Base-by-base conservation (phyloP, 768 basidiomycete genomes). In the Dioszegia aurantiaca region DNA sequence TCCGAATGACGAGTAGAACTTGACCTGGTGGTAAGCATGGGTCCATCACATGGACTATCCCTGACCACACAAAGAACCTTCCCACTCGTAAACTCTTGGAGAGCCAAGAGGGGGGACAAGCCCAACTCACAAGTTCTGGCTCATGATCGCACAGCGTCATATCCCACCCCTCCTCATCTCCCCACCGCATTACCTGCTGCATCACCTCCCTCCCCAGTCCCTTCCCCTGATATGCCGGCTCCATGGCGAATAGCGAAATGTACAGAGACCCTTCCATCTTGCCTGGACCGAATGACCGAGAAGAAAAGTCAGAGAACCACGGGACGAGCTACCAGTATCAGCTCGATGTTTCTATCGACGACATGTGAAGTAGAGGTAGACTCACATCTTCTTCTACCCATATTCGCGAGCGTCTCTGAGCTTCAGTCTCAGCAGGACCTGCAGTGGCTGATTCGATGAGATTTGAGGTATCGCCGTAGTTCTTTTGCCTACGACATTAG, bases 1-100 rank as follows among this genome's bases (percentile, higher is more conserved):
- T 14, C 51, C 51, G 37, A 53, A 53, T 40, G 51, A 53, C 23
- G 51, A 39, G 51, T 53, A 53, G 23, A 53, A 53, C 26, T 53
- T 53, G 36, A 40, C 51, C 51, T 40, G 17, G n/a, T n/a, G n/a
- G n/a, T n/a, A 24, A 19, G 9, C 24, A 37, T 51, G 31, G 39
- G 48, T 21, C 33, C 33, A 8, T 6, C 28, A n/a, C 31, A 4
- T 26, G 14, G 8, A 33, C 14, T 14, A 33, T 6, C 33, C 8
- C 33, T 14, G 6, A 33, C 8, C 33, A 33, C 33, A 33, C 33
- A 6, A 6, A 33, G 6, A 33, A 6, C 33, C 33, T 6, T 33
- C 14, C 33, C 14, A 14, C 6, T 33, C 33, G 33, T 14, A 33
- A 33, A 6, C 23, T 4, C 12, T 48, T 33, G n/a, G n/a, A n/a